phyloP scores from a whole-genome alignment of 768 basidiomycete genomes.

The Omphalotus guepiniiformis region DNA sequence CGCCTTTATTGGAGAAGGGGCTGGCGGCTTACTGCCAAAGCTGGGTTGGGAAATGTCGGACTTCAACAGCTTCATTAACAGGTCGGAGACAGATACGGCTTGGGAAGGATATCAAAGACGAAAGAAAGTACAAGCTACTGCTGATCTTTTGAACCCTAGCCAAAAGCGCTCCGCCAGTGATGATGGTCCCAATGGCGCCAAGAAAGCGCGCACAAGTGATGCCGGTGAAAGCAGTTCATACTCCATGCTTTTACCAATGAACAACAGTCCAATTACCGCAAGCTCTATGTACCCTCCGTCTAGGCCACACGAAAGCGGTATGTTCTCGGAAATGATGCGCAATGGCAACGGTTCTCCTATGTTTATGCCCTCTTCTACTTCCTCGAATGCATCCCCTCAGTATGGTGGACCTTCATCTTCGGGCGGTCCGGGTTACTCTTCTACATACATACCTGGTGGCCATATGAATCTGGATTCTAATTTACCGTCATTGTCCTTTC shows the following conservation, averaged over 20 bases:
- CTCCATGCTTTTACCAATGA: conserved; percentile 55
- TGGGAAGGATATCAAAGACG: conserved; percentile 84
- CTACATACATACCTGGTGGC: conserved; percentile 53
- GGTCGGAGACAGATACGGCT: conserved; percentile 88
- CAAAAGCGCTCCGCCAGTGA: conserved; percentile 57
- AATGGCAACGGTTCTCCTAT: conserved; percentile 53
- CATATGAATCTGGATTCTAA: conserved; percentile 54
- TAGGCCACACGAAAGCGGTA: conserved; percentile 39
- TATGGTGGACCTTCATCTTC: conserved; percentile 36
- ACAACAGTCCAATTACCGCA: conserved; percentile 28
- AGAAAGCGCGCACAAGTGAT: conserved; percentile 44
- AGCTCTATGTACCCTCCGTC: conserved; percentile 41
- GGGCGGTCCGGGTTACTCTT: conserved; percentile 36
- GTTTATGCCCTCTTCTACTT: conserved; percentile 47
- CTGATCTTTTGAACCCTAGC: conserved; percentile 18
- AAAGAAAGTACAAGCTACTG: conserved; percentile 38
- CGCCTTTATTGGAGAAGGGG: conserved; percentile 83
- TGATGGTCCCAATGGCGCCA: conserved; percentile 34
- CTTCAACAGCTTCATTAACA: conserved; percentile 79
- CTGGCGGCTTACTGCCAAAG: conserved; percentile 71
- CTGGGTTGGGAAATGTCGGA: conserved; percentile 75
- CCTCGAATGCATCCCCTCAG: conserved; percentile 34
- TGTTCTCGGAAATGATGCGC: conserved; percentile 63
- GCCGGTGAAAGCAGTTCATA: conserved; percentile 48
- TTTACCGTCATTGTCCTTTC: conserved; percentile 48